These are phyloP conservation scores for Colletotrichum truncatum DNA, from an alignment of 2,329 filamentous ascomycete species.

Conservation along the genomic window DNA sequence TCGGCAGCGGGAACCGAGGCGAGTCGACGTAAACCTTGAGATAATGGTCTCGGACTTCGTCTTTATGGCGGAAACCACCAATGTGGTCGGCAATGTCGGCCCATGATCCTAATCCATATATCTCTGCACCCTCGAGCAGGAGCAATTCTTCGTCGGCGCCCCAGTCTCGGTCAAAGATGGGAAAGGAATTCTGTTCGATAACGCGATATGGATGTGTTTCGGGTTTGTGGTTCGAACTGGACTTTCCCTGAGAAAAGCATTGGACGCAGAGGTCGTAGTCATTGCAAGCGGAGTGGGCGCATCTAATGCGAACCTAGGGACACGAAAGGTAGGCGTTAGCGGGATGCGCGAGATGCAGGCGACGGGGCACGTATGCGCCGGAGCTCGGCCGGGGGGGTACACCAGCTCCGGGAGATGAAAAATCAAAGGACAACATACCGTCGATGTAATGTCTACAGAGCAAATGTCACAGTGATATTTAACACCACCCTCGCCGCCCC, in stretches of 20 bases:
- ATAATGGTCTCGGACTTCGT: conserved; percentile 96
- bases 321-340: conserved; percentile 45
- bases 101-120: conserved; percentile 96
- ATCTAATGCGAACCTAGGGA: conserved; percentile 88
- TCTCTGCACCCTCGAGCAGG: conserved; percentile 91
- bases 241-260: conserved; percentile 87
- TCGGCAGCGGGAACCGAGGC: conserved; percentile 83
- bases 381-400: not conserved
- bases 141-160: conserved; percentile 97
- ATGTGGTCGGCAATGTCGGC: conserved; percentile 98
- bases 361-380: conserved; percentile 5
- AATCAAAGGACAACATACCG: conserved; percentile 65
- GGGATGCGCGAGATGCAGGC: not conserved
- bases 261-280: conserved; percentile 98
- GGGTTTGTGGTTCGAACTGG: conserved; percentile 86
- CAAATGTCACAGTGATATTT: conserved; percentile 99
- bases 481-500: conserved; percentile 86
- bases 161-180: conserved; percentile 95
- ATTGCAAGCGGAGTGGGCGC: conserved; percentile 82
- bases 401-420: not conserved
- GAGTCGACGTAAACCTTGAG: conserved; percentile 88
- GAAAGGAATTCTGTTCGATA: conserved; percentile 98
- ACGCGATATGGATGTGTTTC: conserved; percentile 88
- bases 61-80: conserved; percentile 91
- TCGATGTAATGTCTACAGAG: conserved; percentile 95